phyloP scores from a whole-genome alignment of 495 filamentous ascomycete species.

The Tricharina praecox region DNA sequence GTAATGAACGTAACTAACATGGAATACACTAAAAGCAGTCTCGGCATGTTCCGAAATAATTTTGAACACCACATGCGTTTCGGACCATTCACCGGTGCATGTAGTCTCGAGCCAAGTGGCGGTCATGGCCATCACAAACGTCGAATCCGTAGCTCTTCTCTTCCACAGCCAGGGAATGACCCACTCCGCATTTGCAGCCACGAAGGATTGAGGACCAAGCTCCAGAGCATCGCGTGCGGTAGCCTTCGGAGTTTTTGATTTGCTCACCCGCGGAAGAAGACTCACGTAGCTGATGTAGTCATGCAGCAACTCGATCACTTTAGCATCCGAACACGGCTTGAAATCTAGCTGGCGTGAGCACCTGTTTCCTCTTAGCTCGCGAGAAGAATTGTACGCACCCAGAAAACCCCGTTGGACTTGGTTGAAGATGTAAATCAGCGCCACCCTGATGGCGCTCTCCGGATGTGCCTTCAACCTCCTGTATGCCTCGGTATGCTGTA shows the following conservation, averaged over 20 bases:
- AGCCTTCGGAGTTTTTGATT: too few relatives aligned
- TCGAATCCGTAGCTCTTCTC: slow-evolving; percentile 12
- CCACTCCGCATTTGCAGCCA: slow-evolving; percentile 18
- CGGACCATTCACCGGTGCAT: slow-evolving; percentile 2
- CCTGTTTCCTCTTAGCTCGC: background rate
- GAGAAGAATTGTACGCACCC: background rate
- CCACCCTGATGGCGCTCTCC: slow-evolving; percentile 15
- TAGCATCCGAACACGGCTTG: slow-evolving; percentile 18
- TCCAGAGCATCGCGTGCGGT: background rate
- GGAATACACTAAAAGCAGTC: slow-evolving; percentile 2
- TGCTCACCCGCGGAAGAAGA: too few relatives aligned
- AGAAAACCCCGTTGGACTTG: slow-evolving; percentile 8
- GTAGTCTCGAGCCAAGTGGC: slow-evolving; percentile 9
- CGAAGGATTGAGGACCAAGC: slow-evolving; percentile 6
- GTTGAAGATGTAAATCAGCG: slow-evolving; percentile 20
- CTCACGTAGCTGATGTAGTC: slow-evolving; percentile 4
- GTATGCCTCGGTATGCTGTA: slow-evolving; percentile 15
- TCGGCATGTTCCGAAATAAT: slow-evolving; percentile 9
- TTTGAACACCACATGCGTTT: slow-evolving; percentile 9
- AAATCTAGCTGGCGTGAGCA: slow-evolving; percentile 5
- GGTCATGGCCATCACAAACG: slow-evolving; percentile 14
- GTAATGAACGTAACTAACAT: slow-evolving; percentile 2
- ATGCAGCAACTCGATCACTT: slow-evolving; percentile 13
- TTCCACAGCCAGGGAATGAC: slow-evolving; percentile 19
- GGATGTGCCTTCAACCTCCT: slow-evolving; percentile 10